Evolutionary conservation across 208 protist species (phyloP), one percentile per base, ranked within the genome.

Genomic region (Acanthamoeba royreba): DNA sequence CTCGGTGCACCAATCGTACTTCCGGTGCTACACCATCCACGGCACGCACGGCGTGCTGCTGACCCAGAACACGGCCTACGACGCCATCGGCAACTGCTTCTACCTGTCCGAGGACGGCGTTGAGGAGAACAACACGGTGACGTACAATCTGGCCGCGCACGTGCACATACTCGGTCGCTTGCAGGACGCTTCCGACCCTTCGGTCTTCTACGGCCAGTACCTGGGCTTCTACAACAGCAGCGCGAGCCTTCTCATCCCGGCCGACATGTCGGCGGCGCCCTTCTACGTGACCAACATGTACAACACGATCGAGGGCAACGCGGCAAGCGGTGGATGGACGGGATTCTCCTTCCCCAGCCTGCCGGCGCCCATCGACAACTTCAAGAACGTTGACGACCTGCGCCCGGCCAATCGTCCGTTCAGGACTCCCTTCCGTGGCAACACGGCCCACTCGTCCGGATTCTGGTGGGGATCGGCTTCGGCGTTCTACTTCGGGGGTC

Each of bases 31-130:
- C 31, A 92, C 93, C 9, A 95, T 97, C 33, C 96, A 97, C 61
- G 96, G 94, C 22, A 97, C 96, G 22, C 61, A 97, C 74, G 72
- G 92, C 87, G 31, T 94, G 1, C 74, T n/a, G 22, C 28, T 97
- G 9, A 66, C 90, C 28, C 33, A 95, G 40, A 97, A 97, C 74
- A 94, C 96, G 55, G 96, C 95, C 4, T 97, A 94, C 66, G 58
- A 97, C 93, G 93, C 72, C 13, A 96, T 83, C 55, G 96, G 96
- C 42, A 94, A 97, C 92, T 96, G 95, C 46, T 97, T 95, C 81
- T 97, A 97, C 45, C 35, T 97, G 8, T 74, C 61, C 0, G 96
- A 97, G 58, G 90, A 97, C 95, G 96, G 96, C 72, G 87, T 96
- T 53, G 96, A 97, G 90, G 93, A 97, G 63, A 83, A 96, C 81